These are phyloP conservation scores for Russula vinacea DNA, from an alignment of 768 basidiomycete species.

Conservation along the genomic window DNA sequence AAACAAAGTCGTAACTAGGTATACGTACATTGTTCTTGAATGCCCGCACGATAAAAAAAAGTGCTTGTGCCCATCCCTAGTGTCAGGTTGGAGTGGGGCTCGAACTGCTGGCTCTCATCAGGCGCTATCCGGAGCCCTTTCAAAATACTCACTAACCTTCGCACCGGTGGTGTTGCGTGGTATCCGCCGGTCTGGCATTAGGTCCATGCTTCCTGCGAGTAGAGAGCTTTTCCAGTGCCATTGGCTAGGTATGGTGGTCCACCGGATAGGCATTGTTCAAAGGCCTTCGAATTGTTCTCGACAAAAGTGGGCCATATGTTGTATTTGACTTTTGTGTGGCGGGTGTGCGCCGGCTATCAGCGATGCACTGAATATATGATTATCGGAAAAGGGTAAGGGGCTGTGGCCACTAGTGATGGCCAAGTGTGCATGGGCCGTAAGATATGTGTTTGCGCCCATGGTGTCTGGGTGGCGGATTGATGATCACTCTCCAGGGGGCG, in stretches of 20 bases:
- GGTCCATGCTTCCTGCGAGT: too few relatives aligned
- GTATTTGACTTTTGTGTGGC: not conserved
- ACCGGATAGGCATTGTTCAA: not conserved
- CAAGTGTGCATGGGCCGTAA: not conserved
- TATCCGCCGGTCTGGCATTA: not conserved
- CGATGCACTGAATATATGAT: not conserved
- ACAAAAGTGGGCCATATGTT: too few relatives aligned
- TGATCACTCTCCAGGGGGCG: not conserved
- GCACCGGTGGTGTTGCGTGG: not conserved
- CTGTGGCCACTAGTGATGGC: not conserved
- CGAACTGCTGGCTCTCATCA: not conserved
- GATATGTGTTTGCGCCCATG: not conserved
- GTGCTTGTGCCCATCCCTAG: not conserved
- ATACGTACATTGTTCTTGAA: not conserved
- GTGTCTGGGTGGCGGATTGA: not conserved
- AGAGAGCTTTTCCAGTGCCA: not conserved
- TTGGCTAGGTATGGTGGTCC: not conserved
- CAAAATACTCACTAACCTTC: not conserved
- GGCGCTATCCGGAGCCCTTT: not conserved
- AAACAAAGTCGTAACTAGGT: not conserved
- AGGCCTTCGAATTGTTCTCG: not conserved
- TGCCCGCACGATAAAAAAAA: not conserved
- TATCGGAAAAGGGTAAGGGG: not conserved
- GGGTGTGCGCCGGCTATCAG: not conserved
- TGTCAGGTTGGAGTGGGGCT: not conserved